Evolutionary conservation across 805 yeast species (phyloP), one percentile per base, ranked within the genome.

Genomic region (Scheffersomyces lignosus): DNA sequence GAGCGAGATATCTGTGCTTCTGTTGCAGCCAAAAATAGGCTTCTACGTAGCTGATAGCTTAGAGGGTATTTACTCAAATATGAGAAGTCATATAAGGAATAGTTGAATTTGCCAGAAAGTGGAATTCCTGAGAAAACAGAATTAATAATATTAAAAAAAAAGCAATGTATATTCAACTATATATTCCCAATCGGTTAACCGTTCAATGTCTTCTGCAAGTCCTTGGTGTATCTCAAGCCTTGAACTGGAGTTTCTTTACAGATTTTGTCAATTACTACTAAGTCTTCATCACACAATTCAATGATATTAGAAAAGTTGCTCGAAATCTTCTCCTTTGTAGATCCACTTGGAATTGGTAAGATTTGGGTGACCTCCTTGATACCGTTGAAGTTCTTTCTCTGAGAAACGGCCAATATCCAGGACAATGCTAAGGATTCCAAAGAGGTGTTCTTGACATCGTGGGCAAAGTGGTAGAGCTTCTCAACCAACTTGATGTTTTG

Each of bases 321-420:
- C 31, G 70, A 67, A n/a, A 83, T 78, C 56, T 87, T 80, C 8
- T 59, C 66, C 3, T 64, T 57, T 26, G 81, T 75, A 5, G 88
- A 74, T 3, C 87, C 81, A 36, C 90, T 81, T 15, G 96, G 96
- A 56, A 89, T 83, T 23, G 96, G 95, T 30, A 89, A 53, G 29
- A 87, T 70, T 40, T 63, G 68, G 18, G 89, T 77, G 36, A 66
- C 71, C 34, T 66, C 63, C 15, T 47, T 36, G 26, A 65, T 45
- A 2, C 75, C 77, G 5, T 66, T 57, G 48, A 56, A 68, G 36
- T 75, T 70, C 37, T 73, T 62, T 38, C 80, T 61, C 80, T 87
- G 87, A 3, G 87, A 81, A 15, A 89, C 58, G 3, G 88, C 80
- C 27, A 85, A 31, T 18, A 66, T 51, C 69, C 71, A 68, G 8